Evolutionary conservation across 2,329 filamentous ascomycete genomes (phyloP).

Genomic region (Ophiocordyceps australis): DNA sequence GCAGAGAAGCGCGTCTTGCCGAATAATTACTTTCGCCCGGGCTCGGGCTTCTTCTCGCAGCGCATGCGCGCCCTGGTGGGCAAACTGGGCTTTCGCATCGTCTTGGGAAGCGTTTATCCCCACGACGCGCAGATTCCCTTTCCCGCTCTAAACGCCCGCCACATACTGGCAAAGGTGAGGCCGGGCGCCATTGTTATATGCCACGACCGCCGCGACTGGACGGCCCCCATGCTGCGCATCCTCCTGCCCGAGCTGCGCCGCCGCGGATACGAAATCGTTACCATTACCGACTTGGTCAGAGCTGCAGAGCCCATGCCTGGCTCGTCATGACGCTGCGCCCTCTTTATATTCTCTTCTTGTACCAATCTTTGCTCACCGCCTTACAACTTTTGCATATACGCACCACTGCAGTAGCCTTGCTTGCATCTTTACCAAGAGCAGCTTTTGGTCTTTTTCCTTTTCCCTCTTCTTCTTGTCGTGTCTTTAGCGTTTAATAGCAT

Average conservation of each 20-base stretch:
- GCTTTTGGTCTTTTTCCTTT: neutral
- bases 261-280: slow-evolving; percentile 54
- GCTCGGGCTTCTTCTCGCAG: slow-evolving; percentile 65
- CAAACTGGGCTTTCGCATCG: slow-evolving; percentile 48
- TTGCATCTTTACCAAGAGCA: too few relatives aligned
- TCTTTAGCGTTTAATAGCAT: too few relatives aligned
- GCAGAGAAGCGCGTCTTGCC: slow-evolving; percentile 23
- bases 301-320: slow-evolving; percentile 10
- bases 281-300: slow-evolving; percentile 47
- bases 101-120: slow-evolving; percentile 75
- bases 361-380: too few relatives aligned
- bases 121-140: slow-evolving; percentile 75
- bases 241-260: slow-evolving; percentile 55
- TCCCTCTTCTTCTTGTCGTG: too few relatives aligned
- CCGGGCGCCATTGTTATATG: slow-evolving; percentile 71
- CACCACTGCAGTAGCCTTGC: too few relatives aligned
- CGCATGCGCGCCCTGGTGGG: slow-evolving; percentile 45
- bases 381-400: too few relatives aligned
- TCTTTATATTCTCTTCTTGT: too few relatives aligned
- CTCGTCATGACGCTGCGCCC: too few relatives aligned
- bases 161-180: slow-evolving; percentile 63
- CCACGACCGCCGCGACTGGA: slow-evolving; percentile 75
- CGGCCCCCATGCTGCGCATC: slow-evolving; percentile 54
- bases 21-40: slow-evolving; percentile 61
- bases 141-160: slow-evolving; percentile 51